phyloP scores from a whole-genome alignment of 257 asterid species.

The Henckelia pumila region DNA sequence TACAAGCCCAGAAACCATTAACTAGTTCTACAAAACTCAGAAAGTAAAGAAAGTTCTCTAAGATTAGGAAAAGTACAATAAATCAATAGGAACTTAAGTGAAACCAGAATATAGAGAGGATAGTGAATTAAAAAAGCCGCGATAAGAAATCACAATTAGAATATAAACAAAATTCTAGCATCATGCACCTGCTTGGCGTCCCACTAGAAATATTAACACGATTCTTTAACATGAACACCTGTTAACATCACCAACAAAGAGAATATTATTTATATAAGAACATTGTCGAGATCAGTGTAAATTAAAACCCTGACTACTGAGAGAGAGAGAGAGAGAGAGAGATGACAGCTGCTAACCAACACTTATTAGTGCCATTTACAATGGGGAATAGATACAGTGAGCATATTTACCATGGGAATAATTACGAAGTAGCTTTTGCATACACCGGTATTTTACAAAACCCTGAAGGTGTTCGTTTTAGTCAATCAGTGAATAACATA shows the following conservation, averaged over 20 bases:
- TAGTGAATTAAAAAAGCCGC: not conserved
- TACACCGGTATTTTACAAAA: too few relatives aligned
- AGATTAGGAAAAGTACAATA: constrained; percentile 11
- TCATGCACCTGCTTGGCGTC: constrained; percentile 81
- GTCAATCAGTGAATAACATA: too few relatives aligned
- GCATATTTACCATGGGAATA: too few relatives aligned
- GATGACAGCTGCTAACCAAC: not conserved
- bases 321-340: constrained; percentile 9
- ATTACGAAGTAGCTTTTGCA: too few relatives aligned
- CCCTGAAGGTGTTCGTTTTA: too few relatives aligned
- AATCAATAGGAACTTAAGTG: constrained; percentile 10
- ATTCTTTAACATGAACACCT: constrained; percentile 66
- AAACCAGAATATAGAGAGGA: not conserved
- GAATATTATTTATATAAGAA: constrained; percentile 19
- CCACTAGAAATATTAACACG: constrained; percentile 95
- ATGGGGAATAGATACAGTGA: too few relatives aligned
- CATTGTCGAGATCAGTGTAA: not conserved
- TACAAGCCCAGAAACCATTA: constrained; percentile 12
- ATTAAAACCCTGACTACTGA: too few relatives aligned
- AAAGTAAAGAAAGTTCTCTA: constrained; percentile 10
- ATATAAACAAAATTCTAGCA: constrained; percentile 12
- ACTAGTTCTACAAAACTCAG: not conserved
- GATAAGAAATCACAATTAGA: not conserved
- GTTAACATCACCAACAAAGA: constrained; percentile 31
- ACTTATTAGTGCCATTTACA: not conserved